Base-by-base conservation (phyloP, 2,329 filamentous ascomycete genomes). In the Eutypella sp. region DNA sequence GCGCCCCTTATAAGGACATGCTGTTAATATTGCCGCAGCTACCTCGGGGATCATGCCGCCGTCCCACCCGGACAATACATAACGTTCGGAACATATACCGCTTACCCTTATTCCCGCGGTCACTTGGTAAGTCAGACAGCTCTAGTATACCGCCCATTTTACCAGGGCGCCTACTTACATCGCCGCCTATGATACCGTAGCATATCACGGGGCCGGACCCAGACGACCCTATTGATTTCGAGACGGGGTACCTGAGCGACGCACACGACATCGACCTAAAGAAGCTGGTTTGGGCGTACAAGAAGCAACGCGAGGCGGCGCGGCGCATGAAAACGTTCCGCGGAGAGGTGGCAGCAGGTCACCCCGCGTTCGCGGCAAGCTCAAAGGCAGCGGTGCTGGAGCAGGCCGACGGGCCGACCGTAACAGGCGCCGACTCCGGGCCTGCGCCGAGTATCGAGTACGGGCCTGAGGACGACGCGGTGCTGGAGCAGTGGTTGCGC, bases 251-350 rank as follows among this genome's bases (percentile, higher is more conserved):
- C 59, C 68, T 84, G 24, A 70, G 61, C 4, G 74, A 82, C 46
- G 54, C 63, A 13, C 48, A 46, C 59, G 19, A 49, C 44, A 29
- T 79, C 16, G 81, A 85, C 53, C 27, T 82, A 16, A 74, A 74
- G 55, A 76, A 72, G 52, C 73, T 78, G 15, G 52, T 79, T 10
- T 84, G 79, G 79, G 73, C 68, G 0, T 85, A 85, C 67, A 85
- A 85, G 60, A 75, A 74, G 55, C 71, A 74, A 20, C 77, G 82
- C 3, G 79, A 83, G 57, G 71, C 82, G 40, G 66, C 70, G n/a
- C 72, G 80, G 2, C 72, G 78, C 15, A 75, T 78, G 58, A 61
- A 69, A 3, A 67, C 70, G 44, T 80, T 72, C 61, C 51, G 66
- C 46, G 66, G 76, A 55, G 68, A 75, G 51, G 37, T 75, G 2